Base-by-base conservation (phyloP, 148 eudicot genomes). In the Amaranthus palmeri region DNA sequence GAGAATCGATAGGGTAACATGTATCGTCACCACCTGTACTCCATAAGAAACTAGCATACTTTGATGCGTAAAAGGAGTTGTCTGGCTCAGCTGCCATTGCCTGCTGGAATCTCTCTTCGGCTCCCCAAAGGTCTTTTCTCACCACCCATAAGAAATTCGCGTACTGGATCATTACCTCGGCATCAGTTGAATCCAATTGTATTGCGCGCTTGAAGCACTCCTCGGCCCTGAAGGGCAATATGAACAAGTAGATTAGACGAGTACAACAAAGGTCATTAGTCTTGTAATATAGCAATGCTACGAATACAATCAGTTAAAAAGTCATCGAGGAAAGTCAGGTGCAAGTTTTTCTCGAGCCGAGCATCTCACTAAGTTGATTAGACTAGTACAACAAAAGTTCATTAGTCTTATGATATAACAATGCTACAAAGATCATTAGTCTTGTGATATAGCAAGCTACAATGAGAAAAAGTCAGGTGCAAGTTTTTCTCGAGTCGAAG, bases 31-130 rank as follows among this genome's bases (percentile, higher is more conserved):
- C 93, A 1, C 97, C 97, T 0, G 88, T 91, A 79, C 83, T 87
- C 97, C 97, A 91, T 78, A 91, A 77, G 86, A 91, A 91, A 77
- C 72, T 82, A 0, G 97, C 97, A 75, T 91, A 91, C 78, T 79
- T 88, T 2, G 93, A 85, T n/a, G 86, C 82, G 58, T 85, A 80
- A 57, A 67, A 84, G 5, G 88, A 55, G 68, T 88, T 91, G 43
- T 78, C 80, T 0, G 91, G 93, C 52, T 88, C 97, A 56, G 83
- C 74, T 13, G 88, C 81, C 62, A 84, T 58, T 7, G 97, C 93
- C 79, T 88, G 86, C 51, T 74, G 72, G 56, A 82, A 91, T 44
- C 82, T 78, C 74, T 91, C 89, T 78, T 91, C 97, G 3, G 97
- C 97, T 11, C 83, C 86, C 85, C 86, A 84, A 9, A 86, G 41